These are phyloP conservation scores for Tephrocybe sp. DNA, from an alignment of 768 basidiomycete genomes.

Conservation along the genomic window DNA sequence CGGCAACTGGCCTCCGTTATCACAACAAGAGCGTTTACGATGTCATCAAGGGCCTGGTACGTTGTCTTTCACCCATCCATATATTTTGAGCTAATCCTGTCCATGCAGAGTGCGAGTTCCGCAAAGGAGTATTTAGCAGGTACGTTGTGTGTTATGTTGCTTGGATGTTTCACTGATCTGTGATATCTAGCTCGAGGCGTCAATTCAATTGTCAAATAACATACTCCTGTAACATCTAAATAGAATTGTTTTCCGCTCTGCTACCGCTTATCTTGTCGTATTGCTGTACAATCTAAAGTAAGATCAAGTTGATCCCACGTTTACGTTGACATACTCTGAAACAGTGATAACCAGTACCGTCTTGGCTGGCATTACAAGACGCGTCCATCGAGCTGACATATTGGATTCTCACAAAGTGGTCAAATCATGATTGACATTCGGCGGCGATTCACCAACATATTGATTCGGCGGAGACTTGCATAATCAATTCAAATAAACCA, in stretches of 20 bases:
- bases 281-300: too few relatives aligned
- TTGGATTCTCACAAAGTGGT: too few relatives aligned
- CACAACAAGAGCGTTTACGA: conserved; percentile 89
- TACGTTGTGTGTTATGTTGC: conserved; percentile 23
- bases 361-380: too few relatives aligned
- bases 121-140: conserved; percentile 77
- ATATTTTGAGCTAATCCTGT: not conserved
- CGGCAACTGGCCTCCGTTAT: conserved; percentile 74
- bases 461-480: not conserved
- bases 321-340: too few relatives aligned
- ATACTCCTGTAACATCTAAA: not conserved
- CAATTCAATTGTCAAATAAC: conserved; percentile 45
- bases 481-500: not conserved
- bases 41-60: conserved; percentile 69
- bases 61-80: conserved; percentile 19
- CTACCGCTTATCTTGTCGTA: too few relatives aligned
- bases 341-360: too few relatives aligned
- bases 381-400: too few relatives aligned
- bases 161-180: not conserved
- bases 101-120: conserved; percentile 54
- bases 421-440: not conserved
- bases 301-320: too few relatives aligned
- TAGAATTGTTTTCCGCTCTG: not conserved
- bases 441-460: not conserved
- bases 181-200: conserved; percentile 35